Evolutionary conservation across 2,329 filamentous ascomycete species (phyloP).

Genomic region (Colletotrichum sp.): DNA sequence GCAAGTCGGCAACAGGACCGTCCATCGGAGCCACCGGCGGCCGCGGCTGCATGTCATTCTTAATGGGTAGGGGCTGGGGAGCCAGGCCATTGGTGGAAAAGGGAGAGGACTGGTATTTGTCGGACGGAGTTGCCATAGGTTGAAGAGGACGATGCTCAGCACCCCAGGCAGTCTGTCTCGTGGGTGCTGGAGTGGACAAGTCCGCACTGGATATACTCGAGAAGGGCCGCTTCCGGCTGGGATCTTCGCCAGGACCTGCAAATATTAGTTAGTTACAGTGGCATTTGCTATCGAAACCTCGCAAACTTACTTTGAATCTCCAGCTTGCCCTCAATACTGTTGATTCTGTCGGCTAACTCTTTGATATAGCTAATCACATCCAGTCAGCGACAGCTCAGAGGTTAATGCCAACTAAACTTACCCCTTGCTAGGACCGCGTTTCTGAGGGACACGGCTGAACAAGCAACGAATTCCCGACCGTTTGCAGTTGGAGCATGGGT

Average conservation of each 20-base stretch:
- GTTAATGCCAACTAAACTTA: conserved; percentile 40
- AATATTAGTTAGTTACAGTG: background rate
- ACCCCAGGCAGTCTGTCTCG: conserved; percentile 51
- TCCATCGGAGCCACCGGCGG: conserved; percentile 39
- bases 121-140: conserved; percentile 40
- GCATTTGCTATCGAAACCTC: background rate
- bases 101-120: conserved; percentile 26
- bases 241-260: conserved; percentile 20
- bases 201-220: conserved; percentile 40
- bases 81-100: conserved; percentile 49
- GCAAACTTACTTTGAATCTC: conserved; percentile 45
- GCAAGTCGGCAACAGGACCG: conserved; percentile 35
- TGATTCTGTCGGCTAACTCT: conserved; percentile 83
- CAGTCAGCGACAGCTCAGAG: conserved; percentile 14
- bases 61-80: conserved; percentile 47
- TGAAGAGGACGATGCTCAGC: conserved; percentile 52
- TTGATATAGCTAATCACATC: conserved; percentile 77
- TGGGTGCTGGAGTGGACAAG: conserved; percentile 36
- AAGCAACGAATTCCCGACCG: conserved; percentile 78
- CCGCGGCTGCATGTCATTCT: conserved; percentile 39
- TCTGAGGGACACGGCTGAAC: conserved; percentile 88
- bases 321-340: conserved; percentile 82
- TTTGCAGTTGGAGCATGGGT: conserved; percentile 82
- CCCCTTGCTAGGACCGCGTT: conserved; percentile 89
- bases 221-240: conserved; percentile 36